Conservation (phyloP, 139 green algal genomes). For the Chlamydomonas sphaeroides region DNA sequence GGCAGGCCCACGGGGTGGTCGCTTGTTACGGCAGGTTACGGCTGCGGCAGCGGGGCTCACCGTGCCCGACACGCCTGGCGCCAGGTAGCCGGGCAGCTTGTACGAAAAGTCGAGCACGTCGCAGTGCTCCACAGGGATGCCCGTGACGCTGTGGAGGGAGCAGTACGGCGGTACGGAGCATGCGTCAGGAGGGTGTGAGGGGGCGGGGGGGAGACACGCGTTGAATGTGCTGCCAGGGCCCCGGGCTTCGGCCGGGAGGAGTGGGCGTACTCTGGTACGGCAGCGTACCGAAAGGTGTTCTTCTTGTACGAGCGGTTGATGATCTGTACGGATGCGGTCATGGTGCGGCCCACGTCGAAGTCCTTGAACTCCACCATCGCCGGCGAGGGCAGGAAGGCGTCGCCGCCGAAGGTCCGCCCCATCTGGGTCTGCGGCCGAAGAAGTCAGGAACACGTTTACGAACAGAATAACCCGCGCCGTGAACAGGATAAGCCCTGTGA, state of each 20-base stretch:
- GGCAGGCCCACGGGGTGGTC: too few species aligned
- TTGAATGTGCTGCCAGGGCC: too few species aligned
- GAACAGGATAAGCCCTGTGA: neutral
- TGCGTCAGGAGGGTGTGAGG: neutral
- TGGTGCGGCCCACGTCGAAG: conserved; percentile 58
- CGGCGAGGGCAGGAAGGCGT: conserved; percentile 69
- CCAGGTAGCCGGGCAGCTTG: conserved; percentile 67
- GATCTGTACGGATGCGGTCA: conserved; percentile 57
- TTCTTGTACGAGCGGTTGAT: conserved; percentile 72
- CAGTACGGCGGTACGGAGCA: too few species aligned
- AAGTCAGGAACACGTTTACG: neutral
- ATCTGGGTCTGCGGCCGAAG: conserved; percentile 55
- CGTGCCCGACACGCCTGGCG: conserved; percentile 58
- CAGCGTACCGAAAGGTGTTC: conserved; percentile 70
- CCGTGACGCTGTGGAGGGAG: conserved; percentile 37
- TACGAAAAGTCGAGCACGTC: conserved; percentile 64
- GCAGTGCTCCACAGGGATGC: conserved; percentile 56
- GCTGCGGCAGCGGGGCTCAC: too few species aligned
- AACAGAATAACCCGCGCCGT: neutral
- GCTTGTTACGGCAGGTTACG: too few species aligned
- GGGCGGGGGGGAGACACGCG: neutral
- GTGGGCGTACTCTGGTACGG: conserved; percentile 14
- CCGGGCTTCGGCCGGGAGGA: too few species aligned
- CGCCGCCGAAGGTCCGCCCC: conserved; percentile 61
- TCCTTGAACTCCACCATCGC: conserved; percentile 67